Conservation (phyloP, 805 yeast species). For the Cyberlindnera mississippiensis region DNA sequence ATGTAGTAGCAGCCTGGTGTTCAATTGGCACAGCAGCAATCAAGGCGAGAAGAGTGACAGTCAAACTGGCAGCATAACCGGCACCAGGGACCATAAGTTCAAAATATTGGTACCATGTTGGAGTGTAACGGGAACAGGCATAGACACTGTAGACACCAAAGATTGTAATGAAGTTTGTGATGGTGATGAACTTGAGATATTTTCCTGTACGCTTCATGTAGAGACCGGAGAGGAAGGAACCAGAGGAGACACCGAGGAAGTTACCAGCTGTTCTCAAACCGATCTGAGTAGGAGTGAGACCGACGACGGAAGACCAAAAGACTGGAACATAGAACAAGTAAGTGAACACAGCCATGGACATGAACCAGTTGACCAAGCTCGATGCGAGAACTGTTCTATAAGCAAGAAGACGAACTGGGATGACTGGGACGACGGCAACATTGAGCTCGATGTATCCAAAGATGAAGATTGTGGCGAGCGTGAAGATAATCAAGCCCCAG, state of each 20-base stretch:
- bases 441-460: constrained; percentile 45
- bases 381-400: constrained; percentile 60
- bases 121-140: constrained; percentile 20
- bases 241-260: constrained; percentile 62
- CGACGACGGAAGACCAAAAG: constrained; percentile 52
- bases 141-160: constrained; percentile 43
- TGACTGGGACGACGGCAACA: constrained; percentile 51
- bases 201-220: constrained; percentile 66
- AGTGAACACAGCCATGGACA: constrained; percentile 64
- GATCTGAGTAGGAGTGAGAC: constrained; percentile 49
- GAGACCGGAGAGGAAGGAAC: constrained; percentile 63
- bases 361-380: constrained; percentile 61
- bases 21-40: constrained; percentile 68
- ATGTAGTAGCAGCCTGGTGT: constrained; percentile 81
- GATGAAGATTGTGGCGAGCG: constrained; percentile 30
- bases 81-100: constrained; percentile 53
- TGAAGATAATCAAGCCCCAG: constrained; percentile 29
- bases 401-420: constrained; percentile 53
- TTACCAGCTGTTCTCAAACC: constrained; percentile 55
- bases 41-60: constrained; percentile 68
- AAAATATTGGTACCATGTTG: constrained; percentile 38
- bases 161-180: constrained; percentile 40
- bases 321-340: constrained; percentile 69
- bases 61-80: constrained; percentile 63
- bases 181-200: constrained; percentile 47